phyloP scores from a whole-genome alignment of 257 asterid species.

The Eucommia ulmoides region DNA sequence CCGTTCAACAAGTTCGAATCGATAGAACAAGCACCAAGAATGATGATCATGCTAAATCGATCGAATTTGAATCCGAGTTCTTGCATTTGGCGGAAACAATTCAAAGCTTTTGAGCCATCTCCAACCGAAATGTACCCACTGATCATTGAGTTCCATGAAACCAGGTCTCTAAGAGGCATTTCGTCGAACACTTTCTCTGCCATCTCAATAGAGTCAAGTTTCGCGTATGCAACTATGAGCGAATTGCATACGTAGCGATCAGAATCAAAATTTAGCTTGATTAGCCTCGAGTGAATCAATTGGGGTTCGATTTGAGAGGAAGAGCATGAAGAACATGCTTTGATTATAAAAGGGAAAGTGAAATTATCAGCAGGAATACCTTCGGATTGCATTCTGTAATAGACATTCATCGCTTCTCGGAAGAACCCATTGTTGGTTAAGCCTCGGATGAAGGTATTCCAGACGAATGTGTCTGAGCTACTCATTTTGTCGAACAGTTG shows the following conservation, averaged over 20 bases:
- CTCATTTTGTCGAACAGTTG: slow-evolving; percentile 38
- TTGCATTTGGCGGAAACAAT: slow-evolving; percentile 32
- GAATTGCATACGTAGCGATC: slow-evolving; percentile 52
- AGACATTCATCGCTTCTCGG: slow-evolving; percentile 32
- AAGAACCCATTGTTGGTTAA: slow-evolving; percentile 35
- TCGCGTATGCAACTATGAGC: slow-evolving; percentile 45
- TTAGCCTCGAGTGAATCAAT: slow-evolving; percentile 31
- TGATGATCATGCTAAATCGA: slow-evolving; percentile 30
- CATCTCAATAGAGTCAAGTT: slow-evolving; percentile 27
- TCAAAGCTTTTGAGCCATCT: slow-evolving; percentile 29
- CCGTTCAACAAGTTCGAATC: slow-evolving; percentile 23
- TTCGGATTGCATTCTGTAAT: slow-evolving; percentile 30
- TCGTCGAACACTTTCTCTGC: slow-evolving; percentile 32
- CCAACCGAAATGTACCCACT: slow-evolving; percentile 39
- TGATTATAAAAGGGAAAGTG: slow-evolving; percentile 55
- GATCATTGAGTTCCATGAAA: slow-evolving; percentile 64
- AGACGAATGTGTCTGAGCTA: slow-evolving; percentile 24
- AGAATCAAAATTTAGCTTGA: slow-evolving; percentile 41
- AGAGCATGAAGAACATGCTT: slow-evolving; percentile 40
- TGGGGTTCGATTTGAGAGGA: slow-evolving; percentile 31
- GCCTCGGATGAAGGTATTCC: slow-evolving; percentile 51
- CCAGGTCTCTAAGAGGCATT: slow-evolving; percentile 42
- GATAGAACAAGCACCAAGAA: slow-evolving; percentile 39
- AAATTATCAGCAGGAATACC: slow-evolving; percentile 35
- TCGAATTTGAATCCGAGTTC: slow-evolving; percentile 22